Evolutionary conservation across 805 yeast genomes (phyloP).

Genomic region (Komagataella populi): DNA sequence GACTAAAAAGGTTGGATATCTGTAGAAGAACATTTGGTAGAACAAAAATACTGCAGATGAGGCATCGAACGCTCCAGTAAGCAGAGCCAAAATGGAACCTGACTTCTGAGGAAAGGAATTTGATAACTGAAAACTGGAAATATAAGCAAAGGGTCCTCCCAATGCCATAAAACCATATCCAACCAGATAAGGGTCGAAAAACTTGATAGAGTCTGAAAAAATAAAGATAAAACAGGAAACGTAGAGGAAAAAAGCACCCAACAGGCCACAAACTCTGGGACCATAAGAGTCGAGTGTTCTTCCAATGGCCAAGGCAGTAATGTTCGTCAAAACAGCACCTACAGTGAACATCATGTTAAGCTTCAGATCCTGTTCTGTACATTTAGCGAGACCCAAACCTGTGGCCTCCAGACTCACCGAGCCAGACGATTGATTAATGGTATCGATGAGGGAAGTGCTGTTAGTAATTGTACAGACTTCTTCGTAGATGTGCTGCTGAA

Average conservation of each 20-base stretch:
- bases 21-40: constrained; percentile 26
- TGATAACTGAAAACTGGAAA: constrained; percentile 42
- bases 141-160: constrained; percentile 45
- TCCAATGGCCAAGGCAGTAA: constrained; percentile 38
- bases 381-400: constrained; percentile 23
- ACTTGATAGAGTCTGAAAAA: constrained; percentile 15
- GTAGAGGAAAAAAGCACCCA: constrained; percentile 33
- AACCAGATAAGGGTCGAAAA: constrained; percentile 34
- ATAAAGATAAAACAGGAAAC: constrained; percentile 33
- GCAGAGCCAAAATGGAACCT: constrained; percentile 36
- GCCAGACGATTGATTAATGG: constrained; percentile 1
- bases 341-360: constrained; percentile 46
- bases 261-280: constrained; percentile 37
- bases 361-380: constrained; percentile 39
- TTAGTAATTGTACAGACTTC: constrained; percentile 35
- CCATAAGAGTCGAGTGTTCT: constrained; percentile 34
- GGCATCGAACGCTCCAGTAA: constrained; percentile 48
- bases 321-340: constrained; percentile 42
- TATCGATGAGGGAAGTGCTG: constrained; percentile 1
- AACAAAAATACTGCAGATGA: constrained; percentile 40
- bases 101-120: constrained; percentile 41
- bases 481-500: constrained; percentile 64
- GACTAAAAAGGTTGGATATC: constrained; percentile 21
- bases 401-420: constrained; percentile 2
- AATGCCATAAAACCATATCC: constrained; percentile 41